Evolutionary conservation across 345 rosid genomes (phyloP).

Genomic region (Rhodomyrtus tomentosa): DNA sequence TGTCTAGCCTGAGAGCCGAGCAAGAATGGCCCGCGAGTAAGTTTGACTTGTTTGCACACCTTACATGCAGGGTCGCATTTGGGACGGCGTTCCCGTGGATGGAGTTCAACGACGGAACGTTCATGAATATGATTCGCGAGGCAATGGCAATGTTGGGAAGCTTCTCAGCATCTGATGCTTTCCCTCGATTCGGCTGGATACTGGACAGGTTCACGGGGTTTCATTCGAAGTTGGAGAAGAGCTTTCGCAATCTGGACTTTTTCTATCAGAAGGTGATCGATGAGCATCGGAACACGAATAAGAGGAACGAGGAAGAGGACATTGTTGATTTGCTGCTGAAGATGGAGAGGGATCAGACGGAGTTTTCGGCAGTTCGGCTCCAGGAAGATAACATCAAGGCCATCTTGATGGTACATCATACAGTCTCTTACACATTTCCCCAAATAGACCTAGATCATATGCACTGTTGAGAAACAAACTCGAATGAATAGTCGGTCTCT

Average conservation of each 20-base stretch:
- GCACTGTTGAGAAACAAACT: not conserved
- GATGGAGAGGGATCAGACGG: not conserved
- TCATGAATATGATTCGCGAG: not conserved
- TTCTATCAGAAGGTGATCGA: constrained; percentile 2
- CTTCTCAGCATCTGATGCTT: constrained; percentile 4
- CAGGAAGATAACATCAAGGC: constrained; percentile 4
- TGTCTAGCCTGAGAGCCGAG: not conserved
- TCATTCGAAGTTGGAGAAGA: not conserved
- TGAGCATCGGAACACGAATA: not conserved
- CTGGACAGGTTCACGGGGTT: constrained; percentile 9
- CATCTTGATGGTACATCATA: not conserved
- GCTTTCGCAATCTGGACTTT: constrained; percentile 1
- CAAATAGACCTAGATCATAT: not conserved
- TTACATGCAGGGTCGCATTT: constrained; percentile 3
- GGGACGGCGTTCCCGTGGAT: constrained; percentile 15
- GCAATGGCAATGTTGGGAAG: not conserved
- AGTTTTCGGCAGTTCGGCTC: not conserved
- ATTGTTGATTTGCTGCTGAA: constrained; percentile 12
- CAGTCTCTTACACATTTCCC: not conserved
- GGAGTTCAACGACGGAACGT: not conserved
- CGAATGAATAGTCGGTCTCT: not conserved
- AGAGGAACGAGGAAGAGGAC: constrained; percentile 1
- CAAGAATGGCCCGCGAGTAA: not conserved
- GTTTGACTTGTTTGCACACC: not conserved
- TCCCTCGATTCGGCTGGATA: constrained; percentile 11